Conservation (phyloP, 495 filamentous ascomycete genomes). For the Evansstolkia leycettana region DNA sequence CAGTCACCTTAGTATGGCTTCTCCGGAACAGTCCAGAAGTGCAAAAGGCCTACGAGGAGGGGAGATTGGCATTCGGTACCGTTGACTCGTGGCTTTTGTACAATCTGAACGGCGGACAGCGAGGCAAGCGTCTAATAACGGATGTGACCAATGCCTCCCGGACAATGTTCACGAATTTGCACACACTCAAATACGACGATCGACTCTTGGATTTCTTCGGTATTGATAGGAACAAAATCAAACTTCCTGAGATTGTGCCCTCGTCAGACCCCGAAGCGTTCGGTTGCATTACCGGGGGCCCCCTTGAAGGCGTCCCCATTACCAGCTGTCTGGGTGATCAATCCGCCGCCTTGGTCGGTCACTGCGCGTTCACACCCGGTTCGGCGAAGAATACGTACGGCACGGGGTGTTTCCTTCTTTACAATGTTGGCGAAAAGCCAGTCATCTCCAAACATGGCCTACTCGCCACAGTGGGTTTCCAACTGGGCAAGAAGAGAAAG, state of each 20-base stretch:
- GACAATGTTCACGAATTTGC: constrained; percentile 95
- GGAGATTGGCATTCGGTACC: constrained; percentile 81
- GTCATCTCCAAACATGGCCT: constrained; percentile 86
- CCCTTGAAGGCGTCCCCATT: constrained; percentile 65
- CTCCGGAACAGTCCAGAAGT: constrained; percentile 61
- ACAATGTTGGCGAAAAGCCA: constrained; percentile 83
- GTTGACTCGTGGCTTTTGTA: constrained; percentile 89
- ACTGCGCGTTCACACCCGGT: constrained; percentile 79
- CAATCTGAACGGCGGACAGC: constrained; percentile 73
- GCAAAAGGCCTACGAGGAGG: constrained; percentile 64
- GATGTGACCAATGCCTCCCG: constrained; percentile 87
- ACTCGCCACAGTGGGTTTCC: constrained; percentile 81
- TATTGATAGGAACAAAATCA: constrained; percentile 61
- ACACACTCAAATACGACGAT: constrained; percentile 77
- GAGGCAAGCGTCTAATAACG: constrained; percentile 62
- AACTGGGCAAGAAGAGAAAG: constrained; percentile 44
- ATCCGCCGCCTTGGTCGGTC: constrained; percentile 82
- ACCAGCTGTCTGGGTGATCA: constrained; percentile 87
- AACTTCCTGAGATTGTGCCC: constrained; percentile 74
- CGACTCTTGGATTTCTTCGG: constrained; percentile 72
- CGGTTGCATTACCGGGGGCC: constrained; percentile 52
- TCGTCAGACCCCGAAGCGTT: constrained; percentile 71
- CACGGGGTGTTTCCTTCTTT: constrained; percentile 90
- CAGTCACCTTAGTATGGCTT: constrained; percentile 82
- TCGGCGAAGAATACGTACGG: constrained; percentile 94